A percentile compares a stretch with the other conserved stretches of the same genome.
phyloP scores from a whole-genome alignment of 1,284 basidiomycete species.

The Fomitopsis schrenkii region DNA sequence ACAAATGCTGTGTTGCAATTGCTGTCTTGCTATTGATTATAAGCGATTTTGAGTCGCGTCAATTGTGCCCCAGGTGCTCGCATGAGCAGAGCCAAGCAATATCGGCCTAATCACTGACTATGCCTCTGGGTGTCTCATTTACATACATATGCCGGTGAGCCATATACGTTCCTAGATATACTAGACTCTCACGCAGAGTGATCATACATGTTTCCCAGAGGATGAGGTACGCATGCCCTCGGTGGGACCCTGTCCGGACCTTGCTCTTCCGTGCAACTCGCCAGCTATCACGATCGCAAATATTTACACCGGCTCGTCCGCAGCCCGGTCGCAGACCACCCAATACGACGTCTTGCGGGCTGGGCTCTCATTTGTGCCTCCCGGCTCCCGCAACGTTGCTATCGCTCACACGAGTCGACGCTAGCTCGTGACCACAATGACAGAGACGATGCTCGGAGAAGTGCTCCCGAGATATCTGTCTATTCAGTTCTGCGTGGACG shows the following conservation, averaged over 20 bases:
- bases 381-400: neutral
- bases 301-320: neutral
- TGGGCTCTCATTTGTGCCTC: neutral
- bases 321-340: neutral
- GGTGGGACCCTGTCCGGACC: too few species aligned
- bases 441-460: neutral
- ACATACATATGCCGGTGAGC: too few species aligned
- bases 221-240: too few species aligned
- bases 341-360: too few species aligned
- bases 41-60: neutral
- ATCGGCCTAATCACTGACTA: too few species aligned
- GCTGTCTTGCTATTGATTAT: neutral
- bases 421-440: neutral
- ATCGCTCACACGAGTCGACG: too few species aligned
- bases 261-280: too few species aligned
- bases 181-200: too few species aligned
- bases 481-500: neutral
- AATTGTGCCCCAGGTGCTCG: neutral
- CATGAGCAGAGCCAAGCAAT: neutral
- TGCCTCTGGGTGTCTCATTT: too few species aligned
- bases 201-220: too few species aligned
- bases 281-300: neutral
- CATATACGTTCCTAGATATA: too few species aligned
- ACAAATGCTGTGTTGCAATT: neutral
- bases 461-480: neutral